These are phyloP conservation scores for Fonsecaea monophora DNA, from an alignment of 2,329 filamentous ascomycete genomes.

Conservation along the genomic window DNA sequence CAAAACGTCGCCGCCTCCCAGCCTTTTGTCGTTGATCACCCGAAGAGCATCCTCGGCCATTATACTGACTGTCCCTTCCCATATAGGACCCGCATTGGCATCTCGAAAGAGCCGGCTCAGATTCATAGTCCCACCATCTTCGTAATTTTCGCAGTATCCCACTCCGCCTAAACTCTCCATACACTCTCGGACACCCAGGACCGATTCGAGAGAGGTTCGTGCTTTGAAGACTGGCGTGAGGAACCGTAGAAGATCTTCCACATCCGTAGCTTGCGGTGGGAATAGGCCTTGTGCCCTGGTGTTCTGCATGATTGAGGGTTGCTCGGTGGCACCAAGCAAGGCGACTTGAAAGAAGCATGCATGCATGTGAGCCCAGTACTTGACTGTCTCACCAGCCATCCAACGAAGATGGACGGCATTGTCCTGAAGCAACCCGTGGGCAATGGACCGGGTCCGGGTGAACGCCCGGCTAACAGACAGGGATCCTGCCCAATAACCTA, in stretches of 20 bases:
- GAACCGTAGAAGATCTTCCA: conserved; percentile 42
- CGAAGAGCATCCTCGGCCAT: conserved; percentile 41
- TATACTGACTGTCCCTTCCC: conserved; percentile 75
- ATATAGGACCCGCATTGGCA: conserved; percentile 68
- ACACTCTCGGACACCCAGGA: conserved; percentile 37
- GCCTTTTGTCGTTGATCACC: conserved; percentile 23
- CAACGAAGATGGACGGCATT: conserved; percentile 48
- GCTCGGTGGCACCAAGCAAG: conserved; percentile 46
- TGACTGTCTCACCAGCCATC: conserved; percentile 43
- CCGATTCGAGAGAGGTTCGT: conserved; percentile 33
- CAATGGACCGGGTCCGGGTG: conserved; percentile 48
- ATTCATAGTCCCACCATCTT: conserved; percentile 66
- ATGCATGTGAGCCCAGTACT: conserved; percentile 31
- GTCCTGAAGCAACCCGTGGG: conserved; percentile 47
- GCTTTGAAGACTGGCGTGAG: conserved; percentile 47
- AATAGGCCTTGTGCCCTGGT: conserved; percentile 35
- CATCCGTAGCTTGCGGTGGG: conserved; percentile 34
- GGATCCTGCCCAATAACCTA: conserved; percentile 49
- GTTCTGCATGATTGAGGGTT: conserved; percentile 32
- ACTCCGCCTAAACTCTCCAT: conserved; percentile 46
- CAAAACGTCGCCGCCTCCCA: conserved; percentile 6
- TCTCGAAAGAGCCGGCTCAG: conserved; percentile 71
- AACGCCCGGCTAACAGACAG: conserved; percentile 52
- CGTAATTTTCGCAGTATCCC: conserved; percentile 44
- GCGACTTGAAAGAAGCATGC: conserved; percentile 42